Evolutionary conservation across 305 asterid genomes (phyloP), one percentile per base, ranked within the genome.

Genomic region (Stenogyne calaminthoides): DNA sequence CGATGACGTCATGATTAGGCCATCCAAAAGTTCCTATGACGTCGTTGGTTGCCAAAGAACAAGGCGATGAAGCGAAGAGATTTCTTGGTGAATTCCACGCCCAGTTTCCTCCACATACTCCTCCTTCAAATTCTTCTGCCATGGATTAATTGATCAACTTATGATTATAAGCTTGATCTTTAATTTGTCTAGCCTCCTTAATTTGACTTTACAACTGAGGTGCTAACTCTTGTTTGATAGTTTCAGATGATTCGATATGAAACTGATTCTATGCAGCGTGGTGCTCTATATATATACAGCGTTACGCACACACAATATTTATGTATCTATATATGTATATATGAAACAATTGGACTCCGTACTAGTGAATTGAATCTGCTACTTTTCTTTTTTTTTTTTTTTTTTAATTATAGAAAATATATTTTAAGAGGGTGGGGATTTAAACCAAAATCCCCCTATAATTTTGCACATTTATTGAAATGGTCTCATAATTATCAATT

Each of bases 91-190:
- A 71, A 57, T 16, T 78, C 80, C 85, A 83, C 11, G 69, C 6
- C 83, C 84, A 78, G 75, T 72, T 85, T 47, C 81, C 86, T 54
- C 84, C 84, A 34, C 80, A 75, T n/a, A 80, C 73, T 19, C 73
- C 86, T 1, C 82, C 86, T 56, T 70, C 67, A 16, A 82, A 74
- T 44, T 82, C 87, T 64, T 83, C 87, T 27, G 76, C 79, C 85
- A 84, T 52, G 62, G 9, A 25, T 25, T 25, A n/a, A n/a, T 51
- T 18, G 3, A 1, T 3, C 7, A 7, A 54, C 36, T 32, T 58
- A 4, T 46, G 7, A 32, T 32, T 32, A 25, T 25, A 25, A 32
- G 36, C 36, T 32, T 32, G 36, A 4, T 29, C 4, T 32, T 32
- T 0, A 4, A 25, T 25, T 3, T 3, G 57, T n/a, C 49, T 68